These are phyloP conservation scores for Dendrothele bispora DNA, from an alignment of 768 basidiomycete genomes.

Conservation along the genomic window DNA sequence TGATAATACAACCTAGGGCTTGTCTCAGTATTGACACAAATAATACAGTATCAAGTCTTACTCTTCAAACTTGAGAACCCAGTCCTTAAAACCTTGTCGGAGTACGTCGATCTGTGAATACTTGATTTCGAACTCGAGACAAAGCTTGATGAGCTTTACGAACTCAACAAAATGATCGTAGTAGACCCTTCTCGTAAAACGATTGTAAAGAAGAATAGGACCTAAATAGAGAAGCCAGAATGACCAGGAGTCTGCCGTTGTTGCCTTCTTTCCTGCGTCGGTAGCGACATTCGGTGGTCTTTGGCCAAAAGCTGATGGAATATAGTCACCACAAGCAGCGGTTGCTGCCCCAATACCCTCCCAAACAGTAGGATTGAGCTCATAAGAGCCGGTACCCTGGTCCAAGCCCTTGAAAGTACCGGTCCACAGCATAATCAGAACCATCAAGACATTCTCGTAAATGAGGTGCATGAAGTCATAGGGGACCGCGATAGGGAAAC, in stretches of 20 bases:
- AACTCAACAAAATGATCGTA: conserved; percentile 32
- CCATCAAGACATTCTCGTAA: conserved; percentile 28
- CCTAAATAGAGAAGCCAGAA: conserved; percentile 29
- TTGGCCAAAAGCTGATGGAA: conserved; percentile 25
- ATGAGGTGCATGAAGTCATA: conserved; percentile 37
- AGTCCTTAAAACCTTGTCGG: conserved; percentile 18
- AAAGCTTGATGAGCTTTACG: conserved; percentile 22
- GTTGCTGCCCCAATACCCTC: conserved; percentile 32
- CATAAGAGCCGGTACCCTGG: conserved; percentile 19
- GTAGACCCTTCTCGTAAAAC: conserved; percentile 24
- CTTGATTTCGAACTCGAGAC: conserved; percentile 27
- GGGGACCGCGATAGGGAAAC: too few relatives aligned
- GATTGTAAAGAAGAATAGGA: conserved; percentile 22
- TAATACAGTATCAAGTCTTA: conserved; percentile 4
- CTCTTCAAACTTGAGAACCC: conserved; percentile 31
- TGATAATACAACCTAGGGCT: conserved; percentile 21
- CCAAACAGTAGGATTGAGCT: conserved; percentile 22
- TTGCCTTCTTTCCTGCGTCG: conserved; percentile 17
- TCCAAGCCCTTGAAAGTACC: conserved; percentile 32
- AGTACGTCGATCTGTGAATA: conserved; percentile 14
- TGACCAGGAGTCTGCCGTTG: conserved; percentile 29
- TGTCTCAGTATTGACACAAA: not conserved
- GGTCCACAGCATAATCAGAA: conserved; percentile 32
- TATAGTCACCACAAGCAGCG: conserved; percentile 20
- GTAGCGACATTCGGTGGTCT: conserved; percentile 21